Evolutionary conservation across 192 early-diverging fungal genomes (phyloP), one percentile per base, ranked within the genome.

Genomic region (Coemansia sp.): DNA sequence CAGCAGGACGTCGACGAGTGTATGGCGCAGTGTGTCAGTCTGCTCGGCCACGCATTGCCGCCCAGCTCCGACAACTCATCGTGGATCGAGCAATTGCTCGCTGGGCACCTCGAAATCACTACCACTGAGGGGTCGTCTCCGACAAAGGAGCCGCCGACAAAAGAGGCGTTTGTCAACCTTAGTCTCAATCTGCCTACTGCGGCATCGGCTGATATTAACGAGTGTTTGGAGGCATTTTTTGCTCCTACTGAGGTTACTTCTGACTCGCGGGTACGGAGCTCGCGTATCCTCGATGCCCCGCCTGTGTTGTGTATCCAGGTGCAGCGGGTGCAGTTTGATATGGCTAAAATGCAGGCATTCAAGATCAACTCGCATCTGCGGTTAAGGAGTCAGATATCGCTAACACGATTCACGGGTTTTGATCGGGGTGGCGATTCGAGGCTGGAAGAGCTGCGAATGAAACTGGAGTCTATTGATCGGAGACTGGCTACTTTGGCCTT

Each of bases 1-100:
- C 91, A 92, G 68, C 93, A 94, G 63, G 93, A 94, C 74, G 89
- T 94, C 0, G 88, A 89, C 29, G 92, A 94, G 70, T 91, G 90
- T 64, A 90, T 94, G 88, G 86, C 80, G 2, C 89, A 90, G 65
- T 85, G 88, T 15, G 90, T 93, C 69, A 78, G 83, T 5, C 74
- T 89, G 11, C 70, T 94, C 2, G 86, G 86, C 22, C 87, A 87
- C 18, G 91, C 90, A 0, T 78, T 94, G 54, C 78, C 84, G 8
- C 82, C 78, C 55, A 44, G 15, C 16, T 33, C 59, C 9, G 75
- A 68, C 22, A 63, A 60, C 47, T 59, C 61, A 13, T 63, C 79
- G 46, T 87, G 78, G 78, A 80, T 81, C 51, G 73, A 78, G 66
- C 46, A 63, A 33, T 49, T 85, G 36, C 65, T 85, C 4, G 43